phyloP scores from a whole-genome alignment of 257 asterid genomes.

The Lycium barbarum region DNA sequence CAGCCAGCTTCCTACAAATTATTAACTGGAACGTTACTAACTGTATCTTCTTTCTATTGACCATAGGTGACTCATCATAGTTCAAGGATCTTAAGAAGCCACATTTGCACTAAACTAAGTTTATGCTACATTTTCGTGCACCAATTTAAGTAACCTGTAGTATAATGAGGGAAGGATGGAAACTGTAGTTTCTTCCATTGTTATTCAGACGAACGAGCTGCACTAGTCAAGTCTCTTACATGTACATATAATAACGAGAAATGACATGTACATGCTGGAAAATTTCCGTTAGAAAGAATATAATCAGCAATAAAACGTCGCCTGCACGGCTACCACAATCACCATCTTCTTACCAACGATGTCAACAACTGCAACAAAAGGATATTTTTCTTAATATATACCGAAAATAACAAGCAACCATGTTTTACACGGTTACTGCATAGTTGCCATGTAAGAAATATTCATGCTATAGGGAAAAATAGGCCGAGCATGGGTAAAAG shows the following conservation, averaged over 20 bases:
- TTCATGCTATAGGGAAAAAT: neutral
- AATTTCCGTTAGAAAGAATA: constrained; percentile 37
- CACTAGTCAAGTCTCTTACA: neutral
- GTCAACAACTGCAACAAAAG: constrained; percentile 73
- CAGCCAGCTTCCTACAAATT: neutral
- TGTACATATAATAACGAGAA: constrained; percentile 4
- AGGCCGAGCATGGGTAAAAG: neutral
- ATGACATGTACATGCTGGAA: constrained; percentile 18
- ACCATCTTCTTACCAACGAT: constrained; percentile 92
- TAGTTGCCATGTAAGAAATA: neutral
- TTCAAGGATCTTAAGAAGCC: neutral
- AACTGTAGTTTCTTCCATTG: neutral
- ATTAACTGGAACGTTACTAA: neutral
- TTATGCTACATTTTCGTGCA: neutral
- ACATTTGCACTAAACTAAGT: neutral
- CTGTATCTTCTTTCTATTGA: neutral
- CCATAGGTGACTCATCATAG: neutral
- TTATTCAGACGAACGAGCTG: neutral
- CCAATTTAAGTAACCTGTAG: neutral
- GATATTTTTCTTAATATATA: constrained; percentile 23
- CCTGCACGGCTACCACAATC: constrained; percentile 30
- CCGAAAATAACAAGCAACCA: neutral
- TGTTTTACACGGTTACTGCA: neutral
- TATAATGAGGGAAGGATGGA: neutral
- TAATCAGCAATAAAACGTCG: constrained; percentile 26